Evolutionary conservation across 768 basidiomycete species (phyloP).

Genomic region (Mycena olivaceomarginata): DNA sequence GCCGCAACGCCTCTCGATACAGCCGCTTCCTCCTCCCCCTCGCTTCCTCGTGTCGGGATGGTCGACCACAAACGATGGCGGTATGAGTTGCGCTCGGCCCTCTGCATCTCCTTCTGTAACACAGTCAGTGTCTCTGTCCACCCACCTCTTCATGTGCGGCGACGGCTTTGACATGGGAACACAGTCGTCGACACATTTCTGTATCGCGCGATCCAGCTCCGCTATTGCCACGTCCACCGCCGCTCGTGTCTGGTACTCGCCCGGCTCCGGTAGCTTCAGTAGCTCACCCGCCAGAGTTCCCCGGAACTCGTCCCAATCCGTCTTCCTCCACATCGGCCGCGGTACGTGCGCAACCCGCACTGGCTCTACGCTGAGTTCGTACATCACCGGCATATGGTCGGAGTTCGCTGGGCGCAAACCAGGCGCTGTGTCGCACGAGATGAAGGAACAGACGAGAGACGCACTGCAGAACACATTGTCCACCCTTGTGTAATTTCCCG

Average conservation of each 20-base stretch:
- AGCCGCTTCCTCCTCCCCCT: slow-evolving; percentile 24
- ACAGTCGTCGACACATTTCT: slow-evolving; percentile 36
- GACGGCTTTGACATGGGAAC: slow-evolving; percentile 47
- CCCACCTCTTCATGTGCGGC: slow-evolving; percentile 52
- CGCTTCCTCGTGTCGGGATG: slow-evolving; percentile 51
- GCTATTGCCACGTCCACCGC: slow-evolving; percentile 28
- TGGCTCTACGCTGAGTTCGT: slow-evolving; percentile 47
- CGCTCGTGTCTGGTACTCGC: not conserved
- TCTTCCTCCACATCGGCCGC: slow-evolving; percentile 50
- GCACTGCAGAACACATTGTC: slow-evolving; percentile 65
- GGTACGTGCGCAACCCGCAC: not conserved
- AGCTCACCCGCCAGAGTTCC: slow-evolving; percentile 33
- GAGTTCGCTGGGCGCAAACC: slow-evolving; percentile 41
- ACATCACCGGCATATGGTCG: slow-evolving; percentile 65
- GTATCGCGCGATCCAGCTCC: slow-evolving; percentile 41
- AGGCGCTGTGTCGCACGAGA: slow-evolving; percentile 51
- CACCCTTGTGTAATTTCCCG: slow-evolving; percentile 58
- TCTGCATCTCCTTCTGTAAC: slow-evolving; percentile 25
- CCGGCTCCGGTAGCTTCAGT: not conserved
- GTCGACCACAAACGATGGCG: not conserved
- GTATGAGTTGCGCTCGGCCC: not conserved
- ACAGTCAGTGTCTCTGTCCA: slow-evolving; percentile 54
- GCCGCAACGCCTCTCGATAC: slow-evolving; percentile 37
- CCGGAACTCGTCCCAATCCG: slow-evolving; percentile 56
- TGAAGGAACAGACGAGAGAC: slow-evolving; percentile 41